Conservation (phyloP, 2,329 filamentous ascomycete species). For the Basipetospora chlamydospora region DNA sequence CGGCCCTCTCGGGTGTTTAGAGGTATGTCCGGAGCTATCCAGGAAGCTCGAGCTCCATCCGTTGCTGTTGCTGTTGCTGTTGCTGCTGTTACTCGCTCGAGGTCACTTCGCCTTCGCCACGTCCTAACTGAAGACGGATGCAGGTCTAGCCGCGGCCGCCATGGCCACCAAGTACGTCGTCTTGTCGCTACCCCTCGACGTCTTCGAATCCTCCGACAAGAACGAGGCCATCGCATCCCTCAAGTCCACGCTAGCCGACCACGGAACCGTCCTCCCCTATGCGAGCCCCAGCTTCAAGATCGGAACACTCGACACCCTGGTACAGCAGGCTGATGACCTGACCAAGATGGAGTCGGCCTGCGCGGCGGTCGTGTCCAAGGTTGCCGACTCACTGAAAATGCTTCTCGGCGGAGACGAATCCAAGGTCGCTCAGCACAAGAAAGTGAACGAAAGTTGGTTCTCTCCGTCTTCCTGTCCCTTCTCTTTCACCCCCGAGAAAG, state of each 20-base stretch:
- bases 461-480: not conserved
- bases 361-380: constrained; percentile 72
- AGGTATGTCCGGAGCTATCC: too few relatives aligned
- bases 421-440: constrained; percentile 74
- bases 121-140: too few relatives aligned
- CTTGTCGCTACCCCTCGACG: constrained; percentile 77
- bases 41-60: too few relatives aligned
- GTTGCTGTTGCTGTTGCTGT: too few relatives aligned
- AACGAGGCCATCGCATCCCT: constrained; percentile 72
- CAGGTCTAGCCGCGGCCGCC: constrained; percentile 2
- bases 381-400: constrained; percentile 68
- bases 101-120: too few relatives aligned
- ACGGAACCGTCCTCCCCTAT: constrained; percentile 64
- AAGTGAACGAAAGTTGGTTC: constrained; percentile 76
- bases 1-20: too few relatives aligned
- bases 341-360: constrained; percentile 73
- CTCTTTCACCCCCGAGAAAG: too few relatives aligned
- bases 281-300: constrained; percentile 92
- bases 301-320: constrained; percentile 83
- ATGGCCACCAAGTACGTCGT: constrained; percentile 62
- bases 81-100: too few relatives aligned
- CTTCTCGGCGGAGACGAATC: constrained; percentile 76
- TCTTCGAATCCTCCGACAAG: constrained; percentile 64
- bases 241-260: constrained; percentile 58
- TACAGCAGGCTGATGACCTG: constrained; percentile 92